A percentile compares a stretch with the other conserved stretches of the same genome.
Conservation (phyloP, 768 basidiomycete genomes). For the Cytidiella melzeri region DNA sequence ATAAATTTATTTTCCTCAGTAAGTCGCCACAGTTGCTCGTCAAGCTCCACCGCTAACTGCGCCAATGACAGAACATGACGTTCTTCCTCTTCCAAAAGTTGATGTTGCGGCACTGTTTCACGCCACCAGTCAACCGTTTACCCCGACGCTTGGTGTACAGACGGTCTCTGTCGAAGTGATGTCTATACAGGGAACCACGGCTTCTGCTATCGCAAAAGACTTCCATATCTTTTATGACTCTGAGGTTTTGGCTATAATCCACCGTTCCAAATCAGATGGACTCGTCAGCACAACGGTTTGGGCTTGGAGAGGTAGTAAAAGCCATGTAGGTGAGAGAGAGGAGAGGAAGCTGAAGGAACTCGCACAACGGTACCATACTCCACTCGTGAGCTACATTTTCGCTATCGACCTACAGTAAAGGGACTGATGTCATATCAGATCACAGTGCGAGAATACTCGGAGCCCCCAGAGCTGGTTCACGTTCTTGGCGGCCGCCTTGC, state of each 20-base stretch:
- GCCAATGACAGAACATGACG: slow-evolving; percentile 31
- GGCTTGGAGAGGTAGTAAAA: slow-evolving; percentile 66
- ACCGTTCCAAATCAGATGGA: slow-evolving; percentile 55
- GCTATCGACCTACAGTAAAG: background rate
- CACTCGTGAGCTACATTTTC: slow-evolving; percentile 38
- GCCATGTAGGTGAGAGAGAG: slow-evolving; percentile 51
- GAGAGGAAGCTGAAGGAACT: slow-evolving; percentile 64
- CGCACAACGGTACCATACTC: slow-evolving; percentile 66
- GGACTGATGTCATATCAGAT: slow-evolving; percentile 20
- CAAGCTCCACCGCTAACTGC: background rate
- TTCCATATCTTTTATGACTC: slow-evolving; percentile 63
- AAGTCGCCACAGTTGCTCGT: background rate
- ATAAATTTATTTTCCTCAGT: slow-evolving; percentile 11
- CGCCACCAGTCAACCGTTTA: slow-evolving; percentile 19
- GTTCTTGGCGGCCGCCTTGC: slow-evolving; percentile 64
- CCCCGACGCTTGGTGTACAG: slow-evolving; percentile 30
- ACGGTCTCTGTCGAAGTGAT: slow-evolving; percentile 76
- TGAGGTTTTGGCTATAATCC: slow-evolving; percentile 63
- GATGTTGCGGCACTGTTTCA: slow-evolving; percentile 44
- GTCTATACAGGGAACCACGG: slow-evolving; percentile 45
- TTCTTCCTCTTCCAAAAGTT: slow-evolving; percentile 40
- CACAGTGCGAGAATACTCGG: slow-evolving; percentile 51
- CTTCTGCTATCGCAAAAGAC: slow-evolving; percentile 39
- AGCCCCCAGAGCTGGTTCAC: slow-evolving; percentile 56
- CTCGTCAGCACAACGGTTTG: slow-evolving; percentile 67